These are phyloP conservation scores for Ceratonia siliqua DNA, from an alignment of 306 rosid genomes.

Conservation along the genomic window DNA sequence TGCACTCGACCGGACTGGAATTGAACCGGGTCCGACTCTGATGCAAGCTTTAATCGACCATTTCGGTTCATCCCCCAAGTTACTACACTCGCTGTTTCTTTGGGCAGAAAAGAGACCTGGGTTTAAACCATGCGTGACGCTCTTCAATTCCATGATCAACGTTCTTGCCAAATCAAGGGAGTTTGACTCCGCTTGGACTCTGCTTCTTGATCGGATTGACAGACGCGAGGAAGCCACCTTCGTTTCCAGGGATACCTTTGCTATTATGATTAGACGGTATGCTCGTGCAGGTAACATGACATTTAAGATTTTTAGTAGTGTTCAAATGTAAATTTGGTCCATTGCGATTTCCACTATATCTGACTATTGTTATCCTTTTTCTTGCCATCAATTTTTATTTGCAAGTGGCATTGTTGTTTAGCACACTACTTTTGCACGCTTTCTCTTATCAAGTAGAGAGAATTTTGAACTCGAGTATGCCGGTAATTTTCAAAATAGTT, in stretches of 20 bases:
- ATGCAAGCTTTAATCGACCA: constrained; percentile 53
- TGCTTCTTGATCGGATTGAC: constrained; percentile 46
- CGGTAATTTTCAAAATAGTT: not conserved
- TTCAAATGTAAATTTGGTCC: not conserved
- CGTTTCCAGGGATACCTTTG: constrained; percentile 64
- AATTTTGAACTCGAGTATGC: not conserved
- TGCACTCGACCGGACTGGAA: constrained; percentile 56
- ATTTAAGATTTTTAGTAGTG: not conserved
- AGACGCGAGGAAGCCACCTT: constrained; percentile 35
- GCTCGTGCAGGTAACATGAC: constrained; percentile 64
- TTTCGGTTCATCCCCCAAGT: constrained; percentile 68
- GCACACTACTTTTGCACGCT: not conserved
- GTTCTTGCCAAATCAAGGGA: constrained; percentile 63
- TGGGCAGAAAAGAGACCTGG: constrained; percentile 73
- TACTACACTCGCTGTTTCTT: constrained; percentile 63
- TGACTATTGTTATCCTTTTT: not conserved
- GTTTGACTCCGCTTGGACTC: constrained; percentile 73
- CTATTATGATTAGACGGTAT: constrained; percentile 79
- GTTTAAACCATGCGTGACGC: constrained; percentile 41
- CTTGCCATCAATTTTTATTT: not conserved
- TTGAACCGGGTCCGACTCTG: constrained; percentile 51
- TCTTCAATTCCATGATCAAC: constrained; percentile 58
- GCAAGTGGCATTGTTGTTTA: not conserved
- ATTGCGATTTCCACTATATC: not conserved
- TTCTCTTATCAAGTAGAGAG: not conserved